Evolutionary conservation across 441 rosid genomes (phyloP), one percentile per base, ranked within the genome.

Genomic region (Arabidopsis hybrid): DNA sequence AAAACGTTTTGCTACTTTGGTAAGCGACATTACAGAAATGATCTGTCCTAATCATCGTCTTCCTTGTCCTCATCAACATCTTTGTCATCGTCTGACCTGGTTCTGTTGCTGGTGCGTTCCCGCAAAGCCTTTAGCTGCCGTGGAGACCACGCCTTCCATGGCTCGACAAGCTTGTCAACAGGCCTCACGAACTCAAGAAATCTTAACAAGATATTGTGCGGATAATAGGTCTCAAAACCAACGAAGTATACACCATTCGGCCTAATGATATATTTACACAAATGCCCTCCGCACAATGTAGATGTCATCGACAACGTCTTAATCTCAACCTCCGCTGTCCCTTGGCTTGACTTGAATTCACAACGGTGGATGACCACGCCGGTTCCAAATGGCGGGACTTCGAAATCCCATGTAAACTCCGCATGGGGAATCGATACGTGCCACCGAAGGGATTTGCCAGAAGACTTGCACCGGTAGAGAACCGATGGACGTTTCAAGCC

Each of bases 91-190:
- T 32, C 36, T 55, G 69, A 42, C 34, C 14, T 67, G n/a, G 64
- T 40, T 10, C 11, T 8, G 11, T 47, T 34, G 35, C 34, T 6
- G 38, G 53, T 69, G 21, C 32, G 71, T 14, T 17, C 58, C 21
- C 79, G 71, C 36, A 76, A 38, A 49, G 67, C 75, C 16, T 63
- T 58, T 13, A 76, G 60, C 71, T 76, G 79, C n/a, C 21, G 11
- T 0, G 79, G 79, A 1, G 79, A 76, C 75, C 79, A 69, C 3
- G 60, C 75, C 55, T 70, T 76, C 79, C 79, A 76, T 18, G 79
- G 79, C 66, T 76, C 75, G 18, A 76, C 47, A 57, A 76, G 79
- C 74, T 32, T 76, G 2, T 69, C 71, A 47, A 76, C 75, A 18
- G 75, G 71, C 61, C 79, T 69, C 2, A 76, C 67, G 39, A 76